Evolutionary conservation across 306 rosid species (phyloP), one percentile per base, ranked within the genome.

Genomic region (Mimosa pudica): DNA sequence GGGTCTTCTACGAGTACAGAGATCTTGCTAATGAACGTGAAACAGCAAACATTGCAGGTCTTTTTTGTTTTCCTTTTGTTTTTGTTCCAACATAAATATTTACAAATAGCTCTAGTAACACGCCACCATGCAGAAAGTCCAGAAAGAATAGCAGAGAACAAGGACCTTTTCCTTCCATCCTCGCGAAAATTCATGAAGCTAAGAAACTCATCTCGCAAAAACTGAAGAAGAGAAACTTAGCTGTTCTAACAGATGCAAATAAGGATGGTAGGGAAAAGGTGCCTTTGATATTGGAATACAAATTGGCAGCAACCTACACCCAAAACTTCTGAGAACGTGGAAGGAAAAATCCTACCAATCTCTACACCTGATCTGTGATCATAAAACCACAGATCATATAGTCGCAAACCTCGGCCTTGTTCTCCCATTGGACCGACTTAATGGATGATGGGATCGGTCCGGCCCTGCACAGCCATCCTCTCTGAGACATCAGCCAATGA

Each of bases 401-500:
- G 70, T 78, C 77, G 70, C 73, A 78, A 72, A 64, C 80, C 57
- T 4, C 79, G 60, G 57, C 85, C 86, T 86, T 80, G 66, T 66
- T 63, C 76, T 78, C 82, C 82, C 83, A 81, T 65, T 65, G 35
- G 41, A 74, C 77, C 80, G 76, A 67, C 79, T 81, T 87, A 92
- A 18, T 75, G 85, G 71, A 85, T 83, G 84, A 93, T 85, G 17
- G 90, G 91, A 77, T 88, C 96, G 0, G 90, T 88, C 76, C 84
- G 85, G 71, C 90, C 98, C 86, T 83, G 96, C 85, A 90, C 94
- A 0, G 99, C 99, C 97, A 93, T 93, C 82, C 99, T 86, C 90
- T 96, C 98, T 0, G 99, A 96, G 84, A 96, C 98, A 78, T 91
- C 96, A n/a, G 97, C 94, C 86, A 96, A 87, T 16, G 99, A 90